phyloP scores from a whole-genome alignment of 805 yeast species.

The Yamadazyma sp. region DNA sequence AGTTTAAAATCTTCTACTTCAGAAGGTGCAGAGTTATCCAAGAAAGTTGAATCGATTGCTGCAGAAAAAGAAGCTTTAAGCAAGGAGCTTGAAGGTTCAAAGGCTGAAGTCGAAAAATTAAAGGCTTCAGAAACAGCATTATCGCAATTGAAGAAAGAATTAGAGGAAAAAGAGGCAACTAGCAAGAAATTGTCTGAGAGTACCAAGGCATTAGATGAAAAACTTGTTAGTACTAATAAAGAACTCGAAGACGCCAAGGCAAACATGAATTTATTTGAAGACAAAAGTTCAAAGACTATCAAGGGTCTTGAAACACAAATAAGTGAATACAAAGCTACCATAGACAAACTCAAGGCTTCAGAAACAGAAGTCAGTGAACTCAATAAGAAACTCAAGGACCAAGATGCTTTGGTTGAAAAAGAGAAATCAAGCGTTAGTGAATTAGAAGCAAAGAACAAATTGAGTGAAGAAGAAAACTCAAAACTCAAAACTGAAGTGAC shows the following conservation, averaged over 20 bases:
- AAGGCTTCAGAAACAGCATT: neutral
- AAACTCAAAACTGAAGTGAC: neutral
- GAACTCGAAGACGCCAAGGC: slow-evolving; percentile 2
- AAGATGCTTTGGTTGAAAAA: too few relatives aligned
- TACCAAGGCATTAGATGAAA: too few relatives aligned
- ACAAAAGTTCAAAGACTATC: neutral
- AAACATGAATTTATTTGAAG: neutral
- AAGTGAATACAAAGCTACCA: neutral
- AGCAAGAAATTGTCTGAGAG: too few relatives aligned
- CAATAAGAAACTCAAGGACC: neutral
- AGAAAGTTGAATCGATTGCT: too few relatives aligned
- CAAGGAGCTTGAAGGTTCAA: neutral
- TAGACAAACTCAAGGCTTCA: neutral
- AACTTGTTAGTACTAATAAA: too few relatives aligned
- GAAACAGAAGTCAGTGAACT: neutral
- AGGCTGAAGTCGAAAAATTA: neutral
- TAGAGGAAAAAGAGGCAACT: neutral
- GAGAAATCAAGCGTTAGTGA: neutral
- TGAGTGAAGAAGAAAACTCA: slow-evolving; percentile 1
- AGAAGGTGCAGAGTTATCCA: too few relatives aligned
- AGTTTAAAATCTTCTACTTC: too few relatives aligned
- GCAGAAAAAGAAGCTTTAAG: neutral
- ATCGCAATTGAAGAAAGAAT: neutral
- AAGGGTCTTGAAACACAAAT: neutral
- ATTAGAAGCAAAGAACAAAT: neutral